Percentiles rank a stretch among this genome's conserved stretches.
Conservation (phyloP, 164 flowering plant genomes). For the Taxillus chinensis region DNA sequence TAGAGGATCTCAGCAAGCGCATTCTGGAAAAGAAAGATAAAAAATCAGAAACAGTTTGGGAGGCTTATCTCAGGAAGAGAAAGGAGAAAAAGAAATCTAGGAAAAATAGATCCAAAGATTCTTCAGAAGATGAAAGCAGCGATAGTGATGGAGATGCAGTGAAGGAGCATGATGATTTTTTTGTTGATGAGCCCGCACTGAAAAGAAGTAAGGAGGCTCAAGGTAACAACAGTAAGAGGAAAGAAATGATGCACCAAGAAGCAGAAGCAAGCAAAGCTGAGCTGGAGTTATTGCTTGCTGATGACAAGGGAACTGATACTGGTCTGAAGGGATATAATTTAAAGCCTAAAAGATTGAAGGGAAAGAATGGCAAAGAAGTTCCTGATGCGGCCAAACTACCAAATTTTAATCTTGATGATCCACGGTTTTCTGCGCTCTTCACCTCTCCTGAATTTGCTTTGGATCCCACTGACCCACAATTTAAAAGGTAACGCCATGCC, state of each 20-base stretch:
- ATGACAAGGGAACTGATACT: conserved; percentile 46
- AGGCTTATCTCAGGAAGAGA: conserved; percentile 54
- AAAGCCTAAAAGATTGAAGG: conserved; percentile 52
- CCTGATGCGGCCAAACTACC: conserved; percentile 59
- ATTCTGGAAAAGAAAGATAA: conserved; percentile 71
- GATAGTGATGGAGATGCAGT: conserved; percentile 39
- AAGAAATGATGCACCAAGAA: conserved; percentile 25
- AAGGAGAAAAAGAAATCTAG: conserved; percentile 62
- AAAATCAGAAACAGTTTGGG: conserved; percentile 79
- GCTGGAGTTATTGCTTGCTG: conserved; percentile 79
- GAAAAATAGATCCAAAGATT: conserved; percentile 42
- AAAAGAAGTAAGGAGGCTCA: conserved; percentile 13
- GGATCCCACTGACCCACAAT: conserved; percentile 93
- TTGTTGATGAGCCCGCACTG: conserved; percentile 46
- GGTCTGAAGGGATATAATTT: conserved; percentile 65
- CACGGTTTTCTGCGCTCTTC: conserved; percentile 58
- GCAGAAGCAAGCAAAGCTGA: conserved; percentile 69
- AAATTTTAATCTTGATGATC: conserved; percentile 40
- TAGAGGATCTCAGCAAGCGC: conserved; percentile 81
- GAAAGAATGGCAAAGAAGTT: conserved; percentile 43
- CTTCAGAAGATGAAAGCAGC: conserved; percentile 60
- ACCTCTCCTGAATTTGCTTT: conserved; percentile 53
- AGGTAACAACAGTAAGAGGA: conserved; percentile 16
- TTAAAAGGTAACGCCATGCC: conserved; percentile 46
- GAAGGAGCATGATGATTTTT: conserved; percentile 72